These are phyloP conservation scores for Papiliotrema fonsecae DNA, from an alignment of 1,284 basidiomycete genomes.

Conservation along the genomic window DNA sequence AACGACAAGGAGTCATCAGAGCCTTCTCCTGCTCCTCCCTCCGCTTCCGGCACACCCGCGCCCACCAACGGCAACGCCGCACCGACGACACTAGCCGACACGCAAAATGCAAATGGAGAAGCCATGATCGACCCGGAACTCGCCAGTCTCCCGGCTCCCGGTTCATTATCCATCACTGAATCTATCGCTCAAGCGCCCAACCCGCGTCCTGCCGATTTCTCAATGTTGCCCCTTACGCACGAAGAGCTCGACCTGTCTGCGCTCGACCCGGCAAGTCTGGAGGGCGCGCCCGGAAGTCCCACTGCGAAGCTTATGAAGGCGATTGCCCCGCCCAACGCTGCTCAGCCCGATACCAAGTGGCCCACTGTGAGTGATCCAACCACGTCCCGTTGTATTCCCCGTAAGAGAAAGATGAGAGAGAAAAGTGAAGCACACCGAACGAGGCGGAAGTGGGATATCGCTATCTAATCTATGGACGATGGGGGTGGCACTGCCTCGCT, in stretches of 20 bases:
- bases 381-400: background rate
- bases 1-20: too few species aligned
- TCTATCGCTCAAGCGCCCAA: constrained; percentile 39
- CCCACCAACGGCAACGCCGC: background rate
- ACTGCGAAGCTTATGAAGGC: constrained; percentile 38
- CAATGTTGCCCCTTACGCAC: constrained; percentile 22
- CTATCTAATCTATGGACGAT: constrained; percentile 8
- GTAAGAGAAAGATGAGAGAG: background rate
- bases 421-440: too few species aligned
- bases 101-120: constrained; percentile 6
- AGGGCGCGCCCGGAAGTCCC: constrained; percentile 39
- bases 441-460: too few species aligned
- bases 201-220: constrained; percentile 39
- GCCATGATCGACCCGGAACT: constrained; percentile 35
- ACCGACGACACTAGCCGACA: background rate
- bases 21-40: background rate
- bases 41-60: background rate
- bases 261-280: constrained; percentile 20
- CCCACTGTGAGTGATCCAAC: constrained; percentile 29
- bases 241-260: constrained; percentile 30
- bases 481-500: constrained; percentile 19
- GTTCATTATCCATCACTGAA: constrained; percentile 33
- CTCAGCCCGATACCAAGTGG: constrained; percentile 38
- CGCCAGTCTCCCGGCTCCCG: constrained; percentile 28
- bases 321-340: constrained; percentile 41